Evolutionary conservation across 768 basidiomycete genomes (phyloP).

Genomic region (Artomyces pyxidatus): DNA sequence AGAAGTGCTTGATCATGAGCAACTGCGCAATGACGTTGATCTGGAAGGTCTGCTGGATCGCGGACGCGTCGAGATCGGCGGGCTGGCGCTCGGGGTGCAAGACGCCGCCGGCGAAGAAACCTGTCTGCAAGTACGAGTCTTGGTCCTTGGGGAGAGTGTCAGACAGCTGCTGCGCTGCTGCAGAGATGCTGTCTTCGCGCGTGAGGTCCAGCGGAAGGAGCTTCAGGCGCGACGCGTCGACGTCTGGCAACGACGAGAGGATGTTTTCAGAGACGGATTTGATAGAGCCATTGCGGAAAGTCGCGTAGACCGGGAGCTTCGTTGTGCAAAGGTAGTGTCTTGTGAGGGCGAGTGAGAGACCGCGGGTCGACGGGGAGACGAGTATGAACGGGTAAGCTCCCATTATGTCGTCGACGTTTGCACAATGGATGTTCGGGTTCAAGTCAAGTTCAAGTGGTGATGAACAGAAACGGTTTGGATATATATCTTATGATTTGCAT

Average conservation of each 20-base stretch:
- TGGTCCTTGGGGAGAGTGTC: conserved; percentile 24
- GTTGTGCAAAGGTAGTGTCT: conserved; percentile 45
- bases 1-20: conserved; percentile 55
- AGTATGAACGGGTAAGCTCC: conserved; percentile 36
- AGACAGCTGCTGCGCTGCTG: conserved; percentile 36
- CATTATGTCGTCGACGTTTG: too few relatives aligned
- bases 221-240: conserved; percentile 37
- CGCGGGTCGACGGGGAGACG: conserved; percentile 47
- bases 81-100: conserved; percentile 49
- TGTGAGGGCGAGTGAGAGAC: conserved; percentile 47
- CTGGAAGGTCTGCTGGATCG: conserved; percentile 39
- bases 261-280: conserved; percentile 32
- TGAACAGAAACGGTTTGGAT: not conserved
- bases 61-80: conserved; percentile 34
- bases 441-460: not conserved
- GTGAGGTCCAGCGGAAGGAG: conserved; percentile 44
- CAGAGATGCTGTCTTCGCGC: conserved; percentile 41
- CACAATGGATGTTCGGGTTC: not conserved
- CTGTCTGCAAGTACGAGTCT: conserved; percentile 41
- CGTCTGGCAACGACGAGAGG: conserved; percentile 32
- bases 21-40: conserved; percentile 55
- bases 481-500: not conserved
- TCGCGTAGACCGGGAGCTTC: conserved; percentile 45
- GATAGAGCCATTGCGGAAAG: conserved; percentile 34
- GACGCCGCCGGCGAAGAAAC: conserved; percentile 48